Conservation (phyloP, 192 early-diverging fungal species). For the Coemansia sp. region DNA sequence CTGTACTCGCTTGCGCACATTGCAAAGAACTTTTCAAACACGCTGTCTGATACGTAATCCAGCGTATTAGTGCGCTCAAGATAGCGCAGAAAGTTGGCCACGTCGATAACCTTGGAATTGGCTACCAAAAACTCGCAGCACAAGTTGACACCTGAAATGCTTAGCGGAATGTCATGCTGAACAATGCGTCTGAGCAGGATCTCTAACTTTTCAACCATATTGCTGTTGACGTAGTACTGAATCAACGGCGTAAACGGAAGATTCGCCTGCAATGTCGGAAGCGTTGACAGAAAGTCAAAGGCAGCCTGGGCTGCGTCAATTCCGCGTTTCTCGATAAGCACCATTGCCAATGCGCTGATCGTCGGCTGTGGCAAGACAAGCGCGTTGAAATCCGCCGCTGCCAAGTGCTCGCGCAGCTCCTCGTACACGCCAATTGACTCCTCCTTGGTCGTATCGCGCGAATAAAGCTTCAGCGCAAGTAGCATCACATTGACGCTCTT, state of each 20-base stretch:
- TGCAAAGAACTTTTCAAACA: constrained; percentile 18
- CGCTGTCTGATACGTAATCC: constrained; percentile 10
- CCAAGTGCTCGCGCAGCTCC: constrained; percentile 13
- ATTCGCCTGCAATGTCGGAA: constrained; percentile 8
- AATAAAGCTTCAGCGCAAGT: constrained; percentile 12
- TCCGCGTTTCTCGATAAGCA: constrained; percentile 21
- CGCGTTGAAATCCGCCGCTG: constrained; percentile 8
- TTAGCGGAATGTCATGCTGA: constrained; percentile 31
- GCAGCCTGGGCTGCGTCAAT: constrained; percentile 19
- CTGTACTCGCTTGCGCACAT: constrained; percentile 15
- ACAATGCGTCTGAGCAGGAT: constrained; percentile 22
- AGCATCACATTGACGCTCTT: constrained; percentile 13
- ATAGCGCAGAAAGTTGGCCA: constrained; percentile 49
- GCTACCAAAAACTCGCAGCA: constrained; percentile 24
- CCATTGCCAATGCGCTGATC: constrained; percentile 4
- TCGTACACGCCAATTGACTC: constrained; percentile 17
- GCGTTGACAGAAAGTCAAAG: constrained; percentile 24
- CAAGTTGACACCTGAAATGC: constrained; percentile 7
- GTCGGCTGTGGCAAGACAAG: constrained; percentile 5
- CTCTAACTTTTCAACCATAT: constrained; percentile 15
- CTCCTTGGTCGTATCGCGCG: neutral
- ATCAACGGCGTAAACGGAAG: constrained; percentile 41
- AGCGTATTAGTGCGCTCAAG: constrained; percentile 23
- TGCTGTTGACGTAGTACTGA: constrained; percentile 30
- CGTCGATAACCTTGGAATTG: constrained; percentile 9